Evolutionary conservation across 306 rosid species (phyloP).

Genomic region (Amphicarpaea edgeworthii): DNA sequence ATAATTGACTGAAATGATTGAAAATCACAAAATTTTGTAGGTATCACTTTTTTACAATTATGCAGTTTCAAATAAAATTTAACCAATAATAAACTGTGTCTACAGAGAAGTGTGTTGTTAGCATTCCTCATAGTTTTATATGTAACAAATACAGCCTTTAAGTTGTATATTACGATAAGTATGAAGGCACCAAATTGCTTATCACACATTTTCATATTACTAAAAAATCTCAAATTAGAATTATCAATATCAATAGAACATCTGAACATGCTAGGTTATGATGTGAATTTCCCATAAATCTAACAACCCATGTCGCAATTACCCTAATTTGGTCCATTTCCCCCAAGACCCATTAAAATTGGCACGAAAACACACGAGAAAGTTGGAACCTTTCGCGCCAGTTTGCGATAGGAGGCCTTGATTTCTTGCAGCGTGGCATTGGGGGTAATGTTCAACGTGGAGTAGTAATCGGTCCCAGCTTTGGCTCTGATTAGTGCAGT

Average conservation of each 20-base stretch:
- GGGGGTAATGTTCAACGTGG: conserved; percentile 65
- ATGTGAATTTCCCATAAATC: conserved; percentile 5
- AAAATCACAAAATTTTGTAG: not conserved
- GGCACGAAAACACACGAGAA: not conserved
- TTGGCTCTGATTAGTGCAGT: conserved; percentile 51
- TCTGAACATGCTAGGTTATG: not conserved
- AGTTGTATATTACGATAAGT: not conserved
- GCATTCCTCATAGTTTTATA: not conserved
- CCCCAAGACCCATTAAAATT: conserved; percentile 44
- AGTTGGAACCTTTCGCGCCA: conserved; percentile 85
- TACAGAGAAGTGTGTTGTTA: too few relatives aligned
- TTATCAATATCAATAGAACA: not conserved
- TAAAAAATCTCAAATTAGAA: not conserved
- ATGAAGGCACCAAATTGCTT: not conserved
- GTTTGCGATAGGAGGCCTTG: conserved; percentile 72
- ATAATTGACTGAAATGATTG: not conserved
- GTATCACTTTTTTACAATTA: not conserved
- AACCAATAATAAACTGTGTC: not conserved
- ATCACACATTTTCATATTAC: not conserved
- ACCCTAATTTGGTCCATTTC: conserved; percentile 29
- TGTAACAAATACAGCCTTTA: not conserved
- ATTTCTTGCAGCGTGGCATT: conserved; percentile 83
- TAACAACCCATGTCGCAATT: conserved; percentile 21
- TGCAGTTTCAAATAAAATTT: not conserved
- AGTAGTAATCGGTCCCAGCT: conserved; percentile 67